These are phyloP conservation scores for Arthrobotrys megalospora DNA, from an alignment of 2,329 filamentous ascomycete species.

Conservation along the genomic window DNA sequence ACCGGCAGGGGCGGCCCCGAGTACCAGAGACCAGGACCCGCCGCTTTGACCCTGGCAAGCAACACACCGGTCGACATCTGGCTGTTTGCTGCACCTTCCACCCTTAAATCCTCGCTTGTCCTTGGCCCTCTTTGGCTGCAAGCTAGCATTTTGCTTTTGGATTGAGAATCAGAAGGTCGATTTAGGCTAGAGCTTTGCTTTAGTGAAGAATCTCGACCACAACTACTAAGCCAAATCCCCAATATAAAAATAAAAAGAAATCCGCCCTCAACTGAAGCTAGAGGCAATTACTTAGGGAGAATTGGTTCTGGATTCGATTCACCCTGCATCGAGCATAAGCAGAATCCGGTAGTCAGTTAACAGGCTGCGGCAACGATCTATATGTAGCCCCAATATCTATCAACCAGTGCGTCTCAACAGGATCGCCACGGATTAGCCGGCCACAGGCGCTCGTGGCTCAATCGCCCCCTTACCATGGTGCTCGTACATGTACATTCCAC, in stretches of 20 bases:
- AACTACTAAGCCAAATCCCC: conserved; percentile 26
- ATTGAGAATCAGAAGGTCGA: conserved; percentile 24
- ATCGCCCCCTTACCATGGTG: too few relatives aligned
- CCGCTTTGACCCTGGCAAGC: conserved; percentile 23
- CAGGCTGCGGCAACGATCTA: too few relatives aligned
- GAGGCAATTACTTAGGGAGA: neutral
- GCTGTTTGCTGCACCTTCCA: conserved; percentile 40
- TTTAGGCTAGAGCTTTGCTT: conserved; percentile 19
- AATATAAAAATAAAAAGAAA: conserved; percentile 41
- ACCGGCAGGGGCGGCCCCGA: conserved; percentile 51
- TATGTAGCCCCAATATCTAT: too few relatives aligned
- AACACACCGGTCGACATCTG: conserved; percentile 43
- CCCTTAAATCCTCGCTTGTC: conserved; percentile 35
- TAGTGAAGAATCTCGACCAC: conserved; percentile 35
- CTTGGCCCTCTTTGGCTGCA: conserved; percentile 27
- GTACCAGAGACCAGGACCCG: conserved; percentile 42
- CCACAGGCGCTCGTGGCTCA: too few relatives aligned
- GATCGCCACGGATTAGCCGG: too few relatives aligned
- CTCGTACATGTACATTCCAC: too few relatives aligned
- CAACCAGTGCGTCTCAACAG: too few relatives aligned
- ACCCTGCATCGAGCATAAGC: conserved; percentile 48
- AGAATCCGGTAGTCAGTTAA: too few relatives aligned
- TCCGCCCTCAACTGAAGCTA: conserved; percentile 27
- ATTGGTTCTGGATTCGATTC: conserved; percentile 22
- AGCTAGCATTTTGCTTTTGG: conserved; percentile 28